A percentile compares a stretch with the other conserved stretches of the same genome.
phyloP scores from a whole-genome alignment of 2,329 filamentous ascomycete species.

The Tolypocladium pustulatum region DNA sequence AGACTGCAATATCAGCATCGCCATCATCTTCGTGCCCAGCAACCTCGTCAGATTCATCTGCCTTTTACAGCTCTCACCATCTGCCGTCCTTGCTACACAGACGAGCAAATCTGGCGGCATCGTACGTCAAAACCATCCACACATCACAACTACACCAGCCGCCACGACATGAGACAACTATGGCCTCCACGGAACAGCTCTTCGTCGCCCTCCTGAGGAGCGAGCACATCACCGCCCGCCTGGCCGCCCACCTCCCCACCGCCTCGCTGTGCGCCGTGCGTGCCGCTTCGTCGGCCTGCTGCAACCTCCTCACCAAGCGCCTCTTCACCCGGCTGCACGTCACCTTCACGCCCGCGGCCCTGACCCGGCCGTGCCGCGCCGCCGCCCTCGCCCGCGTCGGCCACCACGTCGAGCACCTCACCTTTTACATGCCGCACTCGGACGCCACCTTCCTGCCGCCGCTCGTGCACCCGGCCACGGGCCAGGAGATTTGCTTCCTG shows the following conservation, averaged over 20 bases:
- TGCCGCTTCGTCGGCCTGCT: constrained; percentile 58
- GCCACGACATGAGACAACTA: constrained; percentile 37
- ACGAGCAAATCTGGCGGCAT: neutral
- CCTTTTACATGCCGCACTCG: constrained; percentile 67
- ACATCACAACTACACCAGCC: neutral
- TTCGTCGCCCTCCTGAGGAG: constrained; percentile 48
- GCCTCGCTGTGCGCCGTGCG: constrained; percentile 50
- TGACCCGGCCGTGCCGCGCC: constrained; percentile 63
- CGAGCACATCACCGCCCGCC: constrained; percentile 35
- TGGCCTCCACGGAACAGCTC: constrained; percentile 33
- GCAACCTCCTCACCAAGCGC: constrained; percentile 56
- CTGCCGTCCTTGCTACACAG: neutral
- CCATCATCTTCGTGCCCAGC: too few relatives aligned
- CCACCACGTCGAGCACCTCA: constrained; percentile 66
- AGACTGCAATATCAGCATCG: too few relatives aligned
- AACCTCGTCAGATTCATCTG: too few relatives aligned
- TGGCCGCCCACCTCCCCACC: constrained; percentile 39
- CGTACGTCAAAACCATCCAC: neutral
- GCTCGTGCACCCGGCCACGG: constrained; percentile 67
- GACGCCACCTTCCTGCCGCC: constrained; percentile 74
- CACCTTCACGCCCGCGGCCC: constrained; percentile 63
- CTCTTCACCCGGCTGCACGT: constrained; percentile 60
- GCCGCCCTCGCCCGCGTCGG: constrained; percentile 70
- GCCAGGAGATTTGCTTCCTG: constrained; percentile 68
- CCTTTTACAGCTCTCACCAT: neutral